Conservation (phyloP, 2,329 filamentous ascomycete species). For the Triangularia setosa region DNA sequence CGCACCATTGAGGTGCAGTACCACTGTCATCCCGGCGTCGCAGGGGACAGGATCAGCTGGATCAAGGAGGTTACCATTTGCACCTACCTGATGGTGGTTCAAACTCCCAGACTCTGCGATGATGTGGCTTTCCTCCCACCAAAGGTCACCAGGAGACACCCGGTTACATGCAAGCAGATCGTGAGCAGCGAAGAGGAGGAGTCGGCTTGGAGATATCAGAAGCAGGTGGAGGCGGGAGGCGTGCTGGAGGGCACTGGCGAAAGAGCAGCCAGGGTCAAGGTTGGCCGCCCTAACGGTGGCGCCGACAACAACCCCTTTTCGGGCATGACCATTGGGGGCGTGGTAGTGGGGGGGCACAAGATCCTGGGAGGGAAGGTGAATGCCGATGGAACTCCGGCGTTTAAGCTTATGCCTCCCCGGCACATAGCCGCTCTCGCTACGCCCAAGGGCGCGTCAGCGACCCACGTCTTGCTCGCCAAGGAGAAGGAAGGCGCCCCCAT, state of each 20-base stretch:
- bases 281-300: neutral
- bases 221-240: slow-evolving; percentile 38
- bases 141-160: slow-evolving; percentile 69
- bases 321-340: slow-evolving; percentile 47
- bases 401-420: slow-evolving; percentile 44
- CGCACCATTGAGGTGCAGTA: slow-evolving; percentile 81
- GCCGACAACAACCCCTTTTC: slow-evolving; percentile 21
- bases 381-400: slow-evolving; percentile 44
- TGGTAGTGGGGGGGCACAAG: slow-evolving; percentile 49
- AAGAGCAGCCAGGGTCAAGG: slow-evolving; percentile 20
- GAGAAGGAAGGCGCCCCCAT: slow-evolving; percentile 53
- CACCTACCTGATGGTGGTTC: slow-evolving; percentile 87
- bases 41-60: slow-evolving; percentile 75
- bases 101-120: slow-evolving; percentile 82
- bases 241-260: slow-evolving; percentile 31
- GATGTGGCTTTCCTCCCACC: slow-evolving; percentile 84
- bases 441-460: slow-evolving; percentile 32
- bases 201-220: slow-evolving; percentile 37
- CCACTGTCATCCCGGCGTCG: slow-evolving; percentile 71
- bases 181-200: slow-evolving; percentile 50
- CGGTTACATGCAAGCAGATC: slow-evolving; percentile 72
- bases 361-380: slow-evolving; percentile 40
- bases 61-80: slow-evolving; percentile 93
- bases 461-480: slow-evolving; percentile 47
- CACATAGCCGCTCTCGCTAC: slow-evolving; percentile 34